These are phyloP conservation scores for Gossypium turneri DNA, from an alignment of 345 rosid species.

Conservation along the genomic window DNA sequence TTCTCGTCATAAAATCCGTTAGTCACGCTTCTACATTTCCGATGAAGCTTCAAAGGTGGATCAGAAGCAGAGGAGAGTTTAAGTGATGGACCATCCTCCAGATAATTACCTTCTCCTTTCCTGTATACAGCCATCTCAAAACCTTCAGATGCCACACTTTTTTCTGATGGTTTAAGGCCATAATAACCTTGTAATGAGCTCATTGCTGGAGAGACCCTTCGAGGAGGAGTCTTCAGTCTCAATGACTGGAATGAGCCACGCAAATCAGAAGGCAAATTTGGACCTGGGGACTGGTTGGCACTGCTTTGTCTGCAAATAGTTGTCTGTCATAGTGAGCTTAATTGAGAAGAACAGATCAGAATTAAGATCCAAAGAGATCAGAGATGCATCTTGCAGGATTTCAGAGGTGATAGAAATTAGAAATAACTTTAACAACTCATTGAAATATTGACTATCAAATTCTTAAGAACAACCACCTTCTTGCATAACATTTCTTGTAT, in stretches of 20 bases:
- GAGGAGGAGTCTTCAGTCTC: constrained; percentile 40
- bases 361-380: constrained; percentile 10
- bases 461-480: background rate
- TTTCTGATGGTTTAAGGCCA: constrained; percentile 45
- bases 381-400: constrained; percentile 5
- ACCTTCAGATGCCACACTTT: constrained; percentile 36
- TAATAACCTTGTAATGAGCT: constrained; percentile 71
- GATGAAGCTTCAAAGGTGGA: constrained; percentile 39
- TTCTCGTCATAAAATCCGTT: constrained; percentile 43
- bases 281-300: constrained; percentile 26
- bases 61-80: constrained; percentile 33
- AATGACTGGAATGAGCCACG: constrained; percentile 62
- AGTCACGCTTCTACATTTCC: constrained; percentile 63
- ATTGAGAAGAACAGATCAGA: background rate
- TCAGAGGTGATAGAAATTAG: background rate
- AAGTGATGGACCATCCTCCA: constrained; percentile 31
- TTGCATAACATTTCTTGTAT: background rate
- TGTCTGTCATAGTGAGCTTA: background rate
- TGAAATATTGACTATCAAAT: background rate
- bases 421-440: background rate
- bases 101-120: constrained; percentile 29
- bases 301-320: constrained; percentile 46
- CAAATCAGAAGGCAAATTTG: constrained; percentile 28
- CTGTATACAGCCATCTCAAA: constrained; percentile 49
- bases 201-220: constrained; percentile 73